Evolutionary conservation across 192 early-diverging fungal genomes (phyloP).

Genomic region (Coemansia sp.): DNA sequence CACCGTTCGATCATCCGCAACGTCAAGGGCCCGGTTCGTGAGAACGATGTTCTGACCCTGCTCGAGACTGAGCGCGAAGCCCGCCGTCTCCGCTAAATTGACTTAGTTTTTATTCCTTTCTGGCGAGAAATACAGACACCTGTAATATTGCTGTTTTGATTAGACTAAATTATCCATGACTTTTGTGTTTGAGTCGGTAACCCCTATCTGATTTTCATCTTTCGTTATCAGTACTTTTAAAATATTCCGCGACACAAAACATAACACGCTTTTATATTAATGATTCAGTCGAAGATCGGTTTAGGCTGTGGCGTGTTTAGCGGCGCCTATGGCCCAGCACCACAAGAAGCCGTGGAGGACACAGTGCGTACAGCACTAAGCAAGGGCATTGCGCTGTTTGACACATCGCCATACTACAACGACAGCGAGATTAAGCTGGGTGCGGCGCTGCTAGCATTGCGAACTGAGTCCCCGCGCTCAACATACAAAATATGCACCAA

Average conservation of each 20-base stretch:
- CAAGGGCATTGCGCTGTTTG: constrained; percentile 65
- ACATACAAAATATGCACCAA: constrained; percentile 71
- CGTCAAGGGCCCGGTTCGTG: constrained; percentile 99
- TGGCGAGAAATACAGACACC: constrained; percentile 4
- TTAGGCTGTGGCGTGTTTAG: constrained; percentile 50
- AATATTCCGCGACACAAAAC: neutral
- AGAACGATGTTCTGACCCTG: constrained; percentile 93
- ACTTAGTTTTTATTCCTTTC: constrained; percentile 7
- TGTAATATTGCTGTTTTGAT: neutral
- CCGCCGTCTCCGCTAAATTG: constrained; percentile 90
- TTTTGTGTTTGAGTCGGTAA: no score
- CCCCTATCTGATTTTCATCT: neutral
- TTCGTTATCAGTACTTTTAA: neutral
- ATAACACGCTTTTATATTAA: no score
- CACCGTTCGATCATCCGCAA: constrained; percentile 98
- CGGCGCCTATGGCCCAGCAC: constrained; percentile 36
- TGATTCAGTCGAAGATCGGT: constrained; percentile 2
- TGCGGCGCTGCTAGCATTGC: constrained; percentile 54
- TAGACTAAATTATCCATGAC: no score
- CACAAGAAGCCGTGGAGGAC: constrained; percentile 3
- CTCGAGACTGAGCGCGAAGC: constrained; percentile 99
- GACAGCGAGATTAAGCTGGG: constrained; percentile 68
- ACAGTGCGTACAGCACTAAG: constrained; percentile 33
- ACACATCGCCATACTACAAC: constrained; percentile 75
- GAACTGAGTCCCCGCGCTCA: constrained; percentile 59